These are phyloP conservation scores for Morella rubra DNA, from an alignment of 306 rosid genomes.

Conservation along the genomic window DNA sequence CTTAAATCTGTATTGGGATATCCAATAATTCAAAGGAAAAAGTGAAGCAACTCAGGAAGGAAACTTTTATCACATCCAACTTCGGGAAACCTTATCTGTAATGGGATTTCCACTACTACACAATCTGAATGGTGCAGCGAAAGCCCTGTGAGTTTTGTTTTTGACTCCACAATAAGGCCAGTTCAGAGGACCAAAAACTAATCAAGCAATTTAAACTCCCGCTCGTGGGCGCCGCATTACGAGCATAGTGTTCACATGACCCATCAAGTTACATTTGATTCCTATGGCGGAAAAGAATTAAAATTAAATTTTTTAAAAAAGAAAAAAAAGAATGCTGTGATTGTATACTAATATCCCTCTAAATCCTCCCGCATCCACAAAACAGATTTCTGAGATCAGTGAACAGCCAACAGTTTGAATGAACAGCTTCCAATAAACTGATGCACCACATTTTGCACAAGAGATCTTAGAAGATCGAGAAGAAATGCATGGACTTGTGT, in stretches of 20 bases:
- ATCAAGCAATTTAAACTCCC: background rate
- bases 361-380: background rate
- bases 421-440: slow-evolving; percentile 27
- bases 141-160: background rate
- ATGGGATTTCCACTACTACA: too few species aligned
- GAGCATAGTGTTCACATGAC: background rate
- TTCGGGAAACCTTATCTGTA: too few species aligned
- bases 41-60: too few species aligned
- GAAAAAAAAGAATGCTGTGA: background rate
- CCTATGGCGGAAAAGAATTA: background rate
- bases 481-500: slow-evolving; percentile 2
- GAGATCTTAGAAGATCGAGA: slow-evolving; percentile 13
- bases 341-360: slow-evolving; percentile 1
- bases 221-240: background rate
- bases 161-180: background rate
- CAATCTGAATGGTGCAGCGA: too few species aligned
- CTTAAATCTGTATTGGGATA: too few species aligned
- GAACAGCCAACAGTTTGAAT: slow-evolving; percentile 20
- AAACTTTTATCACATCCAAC: too few species aligned
- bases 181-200: background rate
- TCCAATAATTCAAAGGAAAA: too few species aligned
- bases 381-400: slow-evolving; percentile 21
- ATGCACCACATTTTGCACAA: slow-evolving; percentile 21
- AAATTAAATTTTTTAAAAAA: too few species aligned
- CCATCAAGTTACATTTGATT: background rate